These are phyloP conservation scores for Termitomyces sp. DNA, from an alignment of 768 basidiomycete genomes.

Conservation along the genomic window DNA sequence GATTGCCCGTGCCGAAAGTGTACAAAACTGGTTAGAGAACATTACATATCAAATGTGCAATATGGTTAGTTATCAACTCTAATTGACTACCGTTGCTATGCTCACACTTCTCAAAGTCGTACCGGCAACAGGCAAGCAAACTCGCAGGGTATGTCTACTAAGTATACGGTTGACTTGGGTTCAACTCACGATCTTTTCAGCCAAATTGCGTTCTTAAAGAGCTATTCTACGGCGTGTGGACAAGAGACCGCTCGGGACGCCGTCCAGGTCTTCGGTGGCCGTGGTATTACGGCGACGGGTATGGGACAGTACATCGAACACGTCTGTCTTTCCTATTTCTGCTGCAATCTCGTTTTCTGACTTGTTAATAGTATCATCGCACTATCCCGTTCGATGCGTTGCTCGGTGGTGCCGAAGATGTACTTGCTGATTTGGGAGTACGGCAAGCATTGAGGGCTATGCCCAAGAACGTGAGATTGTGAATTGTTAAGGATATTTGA, in stretches of 20 bases:
- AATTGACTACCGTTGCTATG: background rate
- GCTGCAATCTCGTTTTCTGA: background rate
- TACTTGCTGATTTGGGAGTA: conserved; percentile 63
- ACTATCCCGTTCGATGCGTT: conserved; percentile 67
- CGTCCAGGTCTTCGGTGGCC: conserved; percentile 75
- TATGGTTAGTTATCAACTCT: conserved; percentile 39
- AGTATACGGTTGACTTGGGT: background rate
- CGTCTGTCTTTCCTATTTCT: conserved; percentile 32
- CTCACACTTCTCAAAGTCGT: conserved; percentile 32
- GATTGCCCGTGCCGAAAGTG: conserved; percentile 69
- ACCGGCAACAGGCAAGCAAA: conserved; percentile 72
- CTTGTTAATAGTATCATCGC: conserved; percentile 51
- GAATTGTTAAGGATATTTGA: background rate
- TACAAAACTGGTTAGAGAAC: conserved; percentile 80
- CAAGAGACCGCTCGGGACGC: conserved; percentile 64
- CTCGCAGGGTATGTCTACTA: conserved; percentile 59
- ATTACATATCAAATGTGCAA: conserved; percentile 88
- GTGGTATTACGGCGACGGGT: conserved; percentile 79
- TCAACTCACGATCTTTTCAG: conserved; percentile 22
- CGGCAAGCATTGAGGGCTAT: conserved; percentile 62
- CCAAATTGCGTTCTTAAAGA: conserved; percentile 74
- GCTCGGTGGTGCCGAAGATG: conserved; percentile 70
- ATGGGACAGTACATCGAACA: conserved; percentile 80
- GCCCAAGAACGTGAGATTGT: conserved; percentile 61
- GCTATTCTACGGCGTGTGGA: conserved; percentile 56